Conservation (phyloP, 2,329 filamentous ascomycete genomes). For the Colletotrichum sp. region DNA sequence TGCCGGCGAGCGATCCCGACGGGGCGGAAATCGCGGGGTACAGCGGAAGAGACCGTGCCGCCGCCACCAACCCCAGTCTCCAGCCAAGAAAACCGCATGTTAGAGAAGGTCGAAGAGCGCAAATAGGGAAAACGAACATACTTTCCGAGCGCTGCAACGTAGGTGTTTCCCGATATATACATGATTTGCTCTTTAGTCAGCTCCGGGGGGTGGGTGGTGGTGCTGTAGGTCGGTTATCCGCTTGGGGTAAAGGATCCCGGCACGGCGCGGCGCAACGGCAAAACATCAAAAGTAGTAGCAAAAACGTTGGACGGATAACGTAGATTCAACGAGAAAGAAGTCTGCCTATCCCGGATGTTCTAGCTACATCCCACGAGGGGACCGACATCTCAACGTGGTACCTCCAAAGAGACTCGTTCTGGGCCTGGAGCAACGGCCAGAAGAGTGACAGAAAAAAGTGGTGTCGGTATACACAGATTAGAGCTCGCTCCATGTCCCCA, state of each 20-base stretch:
- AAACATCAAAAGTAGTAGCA: background rate
- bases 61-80: background rate
- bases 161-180: background rate
- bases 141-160: background rate
- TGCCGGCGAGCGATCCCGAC: background rate
- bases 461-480: conserved; percentile 21
- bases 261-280: background rate
- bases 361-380: conserved; percentile 9
- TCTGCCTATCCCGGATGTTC: conserved; percentile 16
- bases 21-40: conserved; percentile 14
- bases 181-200: background rate
- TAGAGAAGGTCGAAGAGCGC: background rate
- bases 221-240: background rate
- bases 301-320: background rate
- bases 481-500: conserved; percentile 7
- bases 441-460: background rate
- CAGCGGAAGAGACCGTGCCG: background rate
- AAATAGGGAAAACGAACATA: background rate
- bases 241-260: background rate
- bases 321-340: conserved; percentile 18
- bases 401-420: conserved; percentile 2
- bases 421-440: background rate
- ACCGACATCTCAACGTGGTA: background rate
- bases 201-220: background rate
- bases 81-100: background rate